These are phyloP conservation scores for Chimonanthus praecox DNA, from an alignment of 164 flowering plant genomes.

Conservation along the genomic window DNA sequence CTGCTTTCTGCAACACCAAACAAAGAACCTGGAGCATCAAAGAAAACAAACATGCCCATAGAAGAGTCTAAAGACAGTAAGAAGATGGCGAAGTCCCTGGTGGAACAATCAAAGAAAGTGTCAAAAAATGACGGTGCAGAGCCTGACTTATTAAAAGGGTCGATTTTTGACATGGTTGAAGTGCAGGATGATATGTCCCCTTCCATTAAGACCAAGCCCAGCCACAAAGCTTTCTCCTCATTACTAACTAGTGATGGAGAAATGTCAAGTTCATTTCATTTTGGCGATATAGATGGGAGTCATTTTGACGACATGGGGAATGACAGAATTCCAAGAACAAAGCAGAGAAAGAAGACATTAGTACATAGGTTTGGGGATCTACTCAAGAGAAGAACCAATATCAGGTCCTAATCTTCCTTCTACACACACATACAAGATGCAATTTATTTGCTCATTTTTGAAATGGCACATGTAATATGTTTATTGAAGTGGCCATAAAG, in stretches of 20 bases:
- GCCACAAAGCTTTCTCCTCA: constrained; percentile 27
- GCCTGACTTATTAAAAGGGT: constrained; percentile 45
- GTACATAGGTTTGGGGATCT: constrained; percentile 60
- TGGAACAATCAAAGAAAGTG: constrained; percentile 22
- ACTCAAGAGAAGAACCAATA: constrained; percentile 32
- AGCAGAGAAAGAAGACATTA: constrained; percentile 46
- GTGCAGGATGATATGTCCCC: constrained; percentile 7
- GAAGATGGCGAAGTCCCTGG: constrained; percentile 20
- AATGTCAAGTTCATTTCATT: constrained; percentile 26
- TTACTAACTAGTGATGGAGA: constrained; percentile 28
- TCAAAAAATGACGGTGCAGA: constrained; percentile 15
- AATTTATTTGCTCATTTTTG: not conserved
- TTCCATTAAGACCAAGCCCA: not conserved
- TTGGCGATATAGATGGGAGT: constrained; percentile 32
- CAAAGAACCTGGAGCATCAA: constrained; percentile 16
- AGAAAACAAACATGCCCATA: constrained; percentile 11
- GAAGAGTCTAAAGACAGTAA: not conserved
- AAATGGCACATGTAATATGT: not conserved
- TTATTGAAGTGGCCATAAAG: not conserved
- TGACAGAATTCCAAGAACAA: constrained; percentile 20
- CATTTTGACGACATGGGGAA: constrained; percentile 36
- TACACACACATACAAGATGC: not conserved
- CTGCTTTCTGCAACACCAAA: constrained; percentile 23
- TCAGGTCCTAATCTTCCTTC: not conserved
- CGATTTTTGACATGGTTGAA: constrained; percentile 51